Percentiles rank a stretch among this genome's conserved stretches.
These are phyloP conservation scores for Rhizophagus sp. DNA, from an alignment of 192 early-diverging fungal species.

Conservation along the genomic window DNA sequence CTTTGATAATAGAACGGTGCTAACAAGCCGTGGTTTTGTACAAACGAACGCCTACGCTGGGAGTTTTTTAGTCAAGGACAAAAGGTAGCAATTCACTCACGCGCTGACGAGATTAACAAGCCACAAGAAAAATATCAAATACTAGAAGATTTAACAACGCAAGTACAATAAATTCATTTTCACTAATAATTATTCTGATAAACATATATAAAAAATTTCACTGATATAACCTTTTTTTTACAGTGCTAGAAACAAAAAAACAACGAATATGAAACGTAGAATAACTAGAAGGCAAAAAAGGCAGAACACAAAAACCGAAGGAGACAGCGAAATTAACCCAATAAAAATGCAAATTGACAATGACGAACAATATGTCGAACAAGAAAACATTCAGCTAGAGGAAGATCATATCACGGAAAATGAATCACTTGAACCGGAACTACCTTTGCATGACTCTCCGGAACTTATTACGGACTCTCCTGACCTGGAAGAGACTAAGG, in stretches of 20 bases:
- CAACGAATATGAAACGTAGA: not conserved
- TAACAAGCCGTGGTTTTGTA: conserved; percentile 5
- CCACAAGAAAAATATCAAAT: not conserved
- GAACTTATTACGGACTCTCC: not conserved
- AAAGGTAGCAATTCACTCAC: not conserved
- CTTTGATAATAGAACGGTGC: not conserved
- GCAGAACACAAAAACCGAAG: not conserved
- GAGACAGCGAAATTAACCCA: not conserved
- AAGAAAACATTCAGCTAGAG: not conserved
- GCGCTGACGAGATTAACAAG: not conserved
- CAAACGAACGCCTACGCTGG: conserved; percentile 1
- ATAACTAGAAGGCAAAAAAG: not conserved
- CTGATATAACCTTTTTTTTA: not conserved
- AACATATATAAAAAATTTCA: not conserved
- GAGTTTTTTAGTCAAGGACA: not conserved
- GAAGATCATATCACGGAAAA: not conserved
- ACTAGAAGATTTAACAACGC: not conserved
- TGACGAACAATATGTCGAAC: not conserved
- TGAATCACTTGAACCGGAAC: not conserved
- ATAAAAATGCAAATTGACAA: not conserved
- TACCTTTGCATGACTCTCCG: not conserved
- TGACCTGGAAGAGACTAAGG: not conserved
- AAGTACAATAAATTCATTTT: not conserved
- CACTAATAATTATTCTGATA: no score
- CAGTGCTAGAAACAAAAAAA: not conserved